phyloP scores from a whole-genome alignment of 2,329 filamentous ascomycete species.

The Chrysosporium keratinophilum region DNA sequence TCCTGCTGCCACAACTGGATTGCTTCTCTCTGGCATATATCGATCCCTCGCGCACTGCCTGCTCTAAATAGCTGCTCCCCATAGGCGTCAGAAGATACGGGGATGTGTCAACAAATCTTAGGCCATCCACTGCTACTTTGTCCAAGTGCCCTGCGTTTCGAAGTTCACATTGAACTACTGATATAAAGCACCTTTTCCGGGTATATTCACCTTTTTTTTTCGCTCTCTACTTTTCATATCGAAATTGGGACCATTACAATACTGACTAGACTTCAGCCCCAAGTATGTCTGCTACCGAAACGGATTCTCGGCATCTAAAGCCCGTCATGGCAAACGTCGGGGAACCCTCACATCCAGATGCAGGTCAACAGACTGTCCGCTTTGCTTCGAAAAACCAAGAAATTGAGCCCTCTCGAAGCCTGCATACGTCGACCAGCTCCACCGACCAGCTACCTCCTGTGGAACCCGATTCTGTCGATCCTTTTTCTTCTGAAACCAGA shows the following conservation, averaged over 20 bases:
- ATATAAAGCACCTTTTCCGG: not conserved
- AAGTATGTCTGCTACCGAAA: not conserved
- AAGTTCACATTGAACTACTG: not conserved
- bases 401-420: constrained; percentile 45
- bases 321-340: constrained; percentile 9
- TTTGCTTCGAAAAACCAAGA: constrained; percentile 63
- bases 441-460: constrained; percentile 16
- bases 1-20: not conserved
- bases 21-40: not conserved
- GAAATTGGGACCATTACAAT: not conserved
- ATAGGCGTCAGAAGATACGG: not conserved
- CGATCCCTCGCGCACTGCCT: not conserved
- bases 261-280: not conserved
- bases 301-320: not conserved
- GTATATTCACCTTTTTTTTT: not conserved
- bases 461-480: not conserved
- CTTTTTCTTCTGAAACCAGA: constrained; percentile 30
- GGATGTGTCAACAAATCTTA: constrained; percentile 3
- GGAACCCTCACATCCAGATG: not conserved
- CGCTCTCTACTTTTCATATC: not conserved
- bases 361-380: constrained; percentile 46
- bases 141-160: not conserved
- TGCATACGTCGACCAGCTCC: constrained; percentile 21
- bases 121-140: not conserved
- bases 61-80: not conserved